phyloP scores from a whole-genome alignment of 352 stramenopile species.

The Pythium aquatile region DNA sequence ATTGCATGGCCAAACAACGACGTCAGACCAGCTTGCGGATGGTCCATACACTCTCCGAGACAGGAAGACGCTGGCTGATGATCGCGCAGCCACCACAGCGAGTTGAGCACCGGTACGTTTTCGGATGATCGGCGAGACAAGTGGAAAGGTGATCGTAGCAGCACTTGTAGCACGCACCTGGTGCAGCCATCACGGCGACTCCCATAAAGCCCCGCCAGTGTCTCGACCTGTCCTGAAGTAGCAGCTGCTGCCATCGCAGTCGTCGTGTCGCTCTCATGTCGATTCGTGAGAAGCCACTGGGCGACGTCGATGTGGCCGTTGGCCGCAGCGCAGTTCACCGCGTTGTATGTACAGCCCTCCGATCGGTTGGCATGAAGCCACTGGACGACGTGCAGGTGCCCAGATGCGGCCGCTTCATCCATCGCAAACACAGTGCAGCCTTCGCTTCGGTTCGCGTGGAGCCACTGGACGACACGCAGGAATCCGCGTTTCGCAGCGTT shows the following conservation, averaged over 20 bases:
- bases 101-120: background rate
- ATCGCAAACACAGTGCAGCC: conserved; percentile 1
- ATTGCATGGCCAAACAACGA: background rate
- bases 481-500: background rate
- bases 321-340: background rate
- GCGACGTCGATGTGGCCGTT: background rate
- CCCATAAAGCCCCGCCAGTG: background rate
- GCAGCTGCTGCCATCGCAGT: background rate
- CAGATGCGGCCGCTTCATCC: background rate
- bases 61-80: background rate
- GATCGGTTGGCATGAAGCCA: conserved; percentile 4
- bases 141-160: background rate
- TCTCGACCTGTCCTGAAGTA: background rate
- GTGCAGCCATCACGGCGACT: background rate
- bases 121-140: background rate
- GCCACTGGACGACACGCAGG: conserved; percentile 6
- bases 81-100: background rate
- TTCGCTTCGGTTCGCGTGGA: background rate
- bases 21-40: background rate
- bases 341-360: background rate
- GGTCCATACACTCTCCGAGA: background rate
- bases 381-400: background rate
- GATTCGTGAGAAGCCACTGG: background rate
- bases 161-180: background rate
- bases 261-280: background rate